Conservation (phyloP, 352 stramenopile species). For the Phytophthora cactorum region DNA sequence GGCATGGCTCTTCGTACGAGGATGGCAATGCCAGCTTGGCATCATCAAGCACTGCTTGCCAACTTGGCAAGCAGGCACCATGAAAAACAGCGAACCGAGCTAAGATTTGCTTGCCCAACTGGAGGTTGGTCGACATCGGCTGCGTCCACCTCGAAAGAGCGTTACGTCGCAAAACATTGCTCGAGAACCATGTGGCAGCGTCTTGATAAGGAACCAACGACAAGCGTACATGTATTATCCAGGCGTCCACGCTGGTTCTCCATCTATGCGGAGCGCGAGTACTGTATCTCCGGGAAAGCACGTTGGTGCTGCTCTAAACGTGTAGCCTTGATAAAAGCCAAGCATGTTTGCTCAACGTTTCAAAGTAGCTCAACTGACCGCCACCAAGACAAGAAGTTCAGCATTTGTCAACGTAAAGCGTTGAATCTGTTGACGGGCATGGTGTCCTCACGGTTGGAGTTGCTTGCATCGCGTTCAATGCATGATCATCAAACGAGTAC, state of each 20-base stretch:
- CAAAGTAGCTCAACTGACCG: too few species aligned
- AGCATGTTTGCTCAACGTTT: too few species aligned
- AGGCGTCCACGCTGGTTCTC: not conserved
- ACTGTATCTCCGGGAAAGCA: constrained; percentile 6
- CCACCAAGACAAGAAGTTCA: too few species aligned
- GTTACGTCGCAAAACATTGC: constrained; percentile 7
- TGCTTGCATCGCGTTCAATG: not conserved
- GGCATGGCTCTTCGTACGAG: too few species aligned
- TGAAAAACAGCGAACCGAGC: constrained; percentile 19
- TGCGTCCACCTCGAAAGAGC: constrained; percentile 21
- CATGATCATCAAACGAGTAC: not conserved
- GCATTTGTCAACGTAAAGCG: not conserved
- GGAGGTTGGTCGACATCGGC: constrained; percentile 6
- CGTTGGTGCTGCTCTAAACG: not conserved
- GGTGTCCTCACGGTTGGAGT: not conserved
- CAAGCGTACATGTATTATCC: not conserved
- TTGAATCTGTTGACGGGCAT: constrained; percentile 4
- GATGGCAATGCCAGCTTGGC: too few species aligned
- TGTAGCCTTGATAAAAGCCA: not conserved
- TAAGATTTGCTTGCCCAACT: constrained; percentile 11
- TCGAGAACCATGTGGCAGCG: constrained; percentile 13
- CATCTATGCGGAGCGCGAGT: not conserved
- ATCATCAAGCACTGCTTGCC: not conserved
- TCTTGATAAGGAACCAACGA: constrained; percentile 12
- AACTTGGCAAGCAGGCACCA: not conserved